A percentile compares a stretch with the other conserved stretches of the same genome.
Conservation (phyloP, 768 basidiomycete species). For the Tephrocybe sp. region DNA sequence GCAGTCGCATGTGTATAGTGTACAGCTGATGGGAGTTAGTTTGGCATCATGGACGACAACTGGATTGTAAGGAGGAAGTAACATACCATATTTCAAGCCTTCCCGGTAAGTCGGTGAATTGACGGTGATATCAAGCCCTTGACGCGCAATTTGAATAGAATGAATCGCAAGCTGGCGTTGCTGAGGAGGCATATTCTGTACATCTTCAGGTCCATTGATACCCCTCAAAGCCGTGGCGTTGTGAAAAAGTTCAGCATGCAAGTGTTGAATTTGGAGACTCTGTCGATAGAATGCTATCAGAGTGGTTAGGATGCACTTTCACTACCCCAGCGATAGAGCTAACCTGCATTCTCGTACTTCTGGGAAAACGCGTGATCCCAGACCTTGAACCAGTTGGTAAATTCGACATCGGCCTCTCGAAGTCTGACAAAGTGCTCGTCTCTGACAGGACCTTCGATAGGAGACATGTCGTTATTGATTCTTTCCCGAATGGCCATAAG, state of each 20-base stretch:
- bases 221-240: conserved; percentile 81
- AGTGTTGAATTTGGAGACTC: conserved; percentile 81
- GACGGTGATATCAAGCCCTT: conserved; percentile 82
- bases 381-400: conserved; percentile 75
- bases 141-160: conserved; percentile 79
- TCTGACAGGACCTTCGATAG: conserved; percentile 69
- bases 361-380: conserved; percentile 82
- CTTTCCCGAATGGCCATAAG: conserved; percentile 87
- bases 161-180: conserved; percentile 79
- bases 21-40: conserved; percentile 51
- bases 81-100: conserved; percentile 86
- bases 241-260: conserved; percentile 84
- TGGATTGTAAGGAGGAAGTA: neutral
- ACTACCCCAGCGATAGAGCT: conserved; percentile 16
- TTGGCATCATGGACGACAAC: neutral
- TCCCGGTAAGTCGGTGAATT: conserved; percentile 82
- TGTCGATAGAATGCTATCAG: conserved; percentile 78
- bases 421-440: conserved; percentile 72
- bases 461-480: conserved; percentile 78
- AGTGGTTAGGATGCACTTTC: neutral
- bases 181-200: conserved; percentile 73
- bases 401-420: conserved; percentile 71
- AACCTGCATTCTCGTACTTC: conserved; percentile 81
- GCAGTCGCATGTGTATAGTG: conserved; percentile 91
- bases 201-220: conserved; percentile 84